A percentile compares a stretch with the other conserved stretches of the same genome.
Evolutionary conservation across 2,329 filamentous ascomycete species (phyloP).

Genomic region (Ophiosphaerella korrae): DNA sequence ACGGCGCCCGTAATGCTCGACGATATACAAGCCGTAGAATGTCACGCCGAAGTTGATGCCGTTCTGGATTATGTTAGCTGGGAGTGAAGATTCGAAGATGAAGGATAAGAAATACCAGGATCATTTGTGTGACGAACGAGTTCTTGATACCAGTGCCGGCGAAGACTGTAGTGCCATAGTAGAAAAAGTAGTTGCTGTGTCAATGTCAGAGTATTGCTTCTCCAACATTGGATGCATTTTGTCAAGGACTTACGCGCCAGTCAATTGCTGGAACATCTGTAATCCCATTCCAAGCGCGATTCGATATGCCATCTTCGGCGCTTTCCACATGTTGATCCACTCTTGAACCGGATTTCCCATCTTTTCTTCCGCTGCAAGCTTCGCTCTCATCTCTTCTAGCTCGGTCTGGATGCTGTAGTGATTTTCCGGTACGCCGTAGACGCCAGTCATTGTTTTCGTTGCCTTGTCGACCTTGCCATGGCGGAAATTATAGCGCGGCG

Average conservation of each 20-base stretch:
- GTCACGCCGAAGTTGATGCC: conserved; percentile 55
- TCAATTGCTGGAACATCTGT: conserved; percentile 70
- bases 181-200: conserved; percentile 63
- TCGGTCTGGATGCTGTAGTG: conserved; percentile 59
- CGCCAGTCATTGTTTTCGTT: conserved; percentile 55
- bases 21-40: conserved; percentile 52
- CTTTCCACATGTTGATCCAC: conserved; percentile 63
- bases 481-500: conserved; percentile 62
- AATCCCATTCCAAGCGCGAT: conserved; percentile 65
- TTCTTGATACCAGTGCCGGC: conserved; percentile 47
- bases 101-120: conserved; percentile 40
- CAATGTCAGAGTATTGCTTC: too few relatives aligned
- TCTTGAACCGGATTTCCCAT: conserved; percentile 52
- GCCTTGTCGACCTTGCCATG: conserved; percentile 57
- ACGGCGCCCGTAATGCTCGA: conserved; percentile 53
- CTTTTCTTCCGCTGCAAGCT: conserved; percentile 56
- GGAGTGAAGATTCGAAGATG: too few relatives aligned
- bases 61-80: conserved; percentile 25
- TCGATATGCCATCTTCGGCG: conserved; percentile 69
- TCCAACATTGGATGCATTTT: too few relatives aligned
- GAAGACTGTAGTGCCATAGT: conserved; percentile 55
- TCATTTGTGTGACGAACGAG: conserved; percentile 53
- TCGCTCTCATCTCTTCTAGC: conserved; percentile 59
- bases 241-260: conserved; percentile 50
- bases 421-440: conserved; percentile 60